Percentiles rank a stretch among this genome's conserved stretches.
These are phyloP conservation scores for Symbiodinium natans DNA, from an alignment of 73 alveolate species.

Conservation along the genomic window DNA sequence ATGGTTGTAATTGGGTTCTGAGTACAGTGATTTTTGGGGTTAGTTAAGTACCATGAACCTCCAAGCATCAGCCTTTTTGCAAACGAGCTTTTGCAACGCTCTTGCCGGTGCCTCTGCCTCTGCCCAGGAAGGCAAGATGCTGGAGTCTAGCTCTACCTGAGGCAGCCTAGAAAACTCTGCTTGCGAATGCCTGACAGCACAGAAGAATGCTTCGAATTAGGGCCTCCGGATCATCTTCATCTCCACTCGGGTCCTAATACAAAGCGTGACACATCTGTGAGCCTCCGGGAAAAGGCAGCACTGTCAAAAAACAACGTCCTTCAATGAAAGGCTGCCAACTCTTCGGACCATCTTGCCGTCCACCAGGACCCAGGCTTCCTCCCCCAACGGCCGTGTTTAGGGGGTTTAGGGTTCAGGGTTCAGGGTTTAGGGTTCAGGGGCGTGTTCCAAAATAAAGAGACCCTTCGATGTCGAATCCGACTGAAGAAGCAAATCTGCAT, in stretches of 20 bases:
- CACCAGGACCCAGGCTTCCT: not conserved
- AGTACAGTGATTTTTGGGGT: too few relatives aligned
- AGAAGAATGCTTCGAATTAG: not conserved
- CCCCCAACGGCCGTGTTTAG: too few relatives aligned
- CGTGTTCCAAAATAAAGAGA: too few relatives aligned
- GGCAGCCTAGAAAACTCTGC: not conserved
- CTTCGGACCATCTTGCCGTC: not conserved
- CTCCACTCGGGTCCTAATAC: not conserved
- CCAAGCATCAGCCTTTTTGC: too few relatives aligned
- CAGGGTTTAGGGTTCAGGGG: too few relatives aligned
- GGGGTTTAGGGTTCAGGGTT: too few relatives aligned
- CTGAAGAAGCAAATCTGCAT: too few relatives aligned
- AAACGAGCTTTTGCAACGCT: not conserved
- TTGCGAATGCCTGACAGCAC: not conserved
- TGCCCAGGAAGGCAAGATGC: not conserved
- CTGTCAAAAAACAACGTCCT: not conserved
- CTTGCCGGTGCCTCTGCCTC: not conserved
- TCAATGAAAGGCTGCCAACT: not conserved
- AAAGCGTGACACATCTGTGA: not conserved
- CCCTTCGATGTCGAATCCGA: too few relatives aligned
- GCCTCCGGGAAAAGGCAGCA: not conserved
- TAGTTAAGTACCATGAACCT: too few relatives aligned
- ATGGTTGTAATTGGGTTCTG: too few relatives aligned
- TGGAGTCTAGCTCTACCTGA: not conserved
- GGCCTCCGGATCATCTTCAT: not conserved